Base-by-base conservation (phyloP, 1,139 yeast species). In the Sugiyamaella neomexicana region DNA sequence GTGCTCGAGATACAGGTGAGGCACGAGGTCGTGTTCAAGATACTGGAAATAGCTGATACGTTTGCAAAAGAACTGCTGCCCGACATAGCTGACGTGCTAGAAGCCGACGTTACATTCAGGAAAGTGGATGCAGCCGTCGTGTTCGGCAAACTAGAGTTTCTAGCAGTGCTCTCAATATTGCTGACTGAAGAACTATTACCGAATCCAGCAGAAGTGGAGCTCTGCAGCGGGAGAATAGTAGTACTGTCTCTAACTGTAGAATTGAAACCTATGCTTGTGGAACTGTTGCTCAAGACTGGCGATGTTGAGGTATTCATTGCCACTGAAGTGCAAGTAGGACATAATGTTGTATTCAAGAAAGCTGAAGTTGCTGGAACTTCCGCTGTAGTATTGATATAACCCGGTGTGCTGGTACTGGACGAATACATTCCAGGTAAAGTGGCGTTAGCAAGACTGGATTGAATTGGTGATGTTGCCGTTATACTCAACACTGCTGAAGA, bases 371-470 rank as follows among this genome's bases (percentile, higher is more conserved):
- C 32, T 47, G 52, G n/a, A 52, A 23, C 23, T 20, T 17, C 48
- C 8, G 55, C 40, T 12, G 53, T 23, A 12, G 50, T 15, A 32
- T 41, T 48, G 47, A 20, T 27, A 31, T 16, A 38, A 37, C 16
- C 25, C 15, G 25, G n/a, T 34, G 31, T 2, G 32, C 23, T 51
- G 12, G 51, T 16, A 16, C 16, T 46, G n/a, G 39, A n/a, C 13
- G 51, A 27, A 36, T 34, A 3, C n/a, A 29, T 9, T 4, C 10
- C 34, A 29, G 10, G n/a, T 7, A 29, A 29, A 27, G 25, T 20
- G 5, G 25, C 5, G 25, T 20, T 20, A 3, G 25, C 25, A 5
- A 20, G 25, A 20, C 25, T 20, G 25, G 25, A 20, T 20, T 3
- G 3, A 3, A 3, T 20, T 3, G 25, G 25, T 5, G 25, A 20